phyloP scores from a whole-genome alignment of 1,284 basidiomycete genomes.

The Microbotryomycetes sp. region DNA sequence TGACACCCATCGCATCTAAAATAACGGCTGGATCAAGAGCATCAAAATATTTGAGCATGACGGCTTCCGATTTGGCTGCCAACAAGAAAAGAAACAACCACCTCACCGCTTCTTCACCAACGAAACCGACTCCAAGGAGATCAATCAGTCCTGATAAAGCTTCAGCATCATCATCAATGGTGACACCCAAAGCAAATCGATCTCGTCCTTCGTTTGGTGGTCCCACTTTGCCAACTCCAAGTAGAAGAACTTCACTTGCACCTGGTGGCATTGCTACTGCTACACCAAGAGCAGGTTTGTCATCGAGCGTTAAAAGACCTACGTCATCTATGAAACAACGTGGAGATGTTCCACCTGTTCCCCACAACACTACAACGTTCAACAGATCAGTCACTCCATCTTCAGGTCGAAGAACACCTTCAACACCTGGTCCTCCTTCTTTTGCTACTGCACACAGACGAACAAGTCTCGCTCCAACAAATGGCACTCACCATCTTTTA shows the following conservation, averaged over 20 bases:
- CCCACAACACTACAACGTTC: background rate
- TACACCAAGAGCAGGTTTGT: conserved; percentile 5
- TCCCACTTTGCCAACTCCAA: conserved; percentile 2
- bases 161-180: conserved; percentile 41
- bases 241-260: conserved; percentile 8
- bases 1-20: conserved; percentile 38
- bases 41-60: conserved; percentile 58
- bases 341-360: conserved; percentile 28
- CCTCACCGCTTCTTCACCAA: background rate
- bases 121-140: conserved; percentile 38
- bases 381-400: conserved; percentile 17
- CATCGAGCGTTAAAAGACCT: conserved; percentile 17
- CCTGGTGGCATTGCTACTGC: no score
- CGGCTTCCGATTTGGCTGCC: conserved; percentile 31
- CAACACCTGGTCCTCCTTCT: background rate
- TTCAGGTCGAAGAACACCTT: conserved; percentile 18
- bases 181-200: conserved; percentile 38
- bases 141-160: conserved; percentile 35
- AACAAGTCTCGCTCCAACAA: background rate
- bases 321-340: conserved; percentile 13
- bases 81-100: background rate
- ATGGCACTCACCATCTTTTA: background rate
- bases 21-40: conserved; percentile 76
- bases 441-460: background rate
- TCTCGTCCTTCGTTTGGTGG: conserved; percentile 22